Base-by-base conservation (phyloP, 805 yeast genomes). In the Myxozyma geophila region DNA sequence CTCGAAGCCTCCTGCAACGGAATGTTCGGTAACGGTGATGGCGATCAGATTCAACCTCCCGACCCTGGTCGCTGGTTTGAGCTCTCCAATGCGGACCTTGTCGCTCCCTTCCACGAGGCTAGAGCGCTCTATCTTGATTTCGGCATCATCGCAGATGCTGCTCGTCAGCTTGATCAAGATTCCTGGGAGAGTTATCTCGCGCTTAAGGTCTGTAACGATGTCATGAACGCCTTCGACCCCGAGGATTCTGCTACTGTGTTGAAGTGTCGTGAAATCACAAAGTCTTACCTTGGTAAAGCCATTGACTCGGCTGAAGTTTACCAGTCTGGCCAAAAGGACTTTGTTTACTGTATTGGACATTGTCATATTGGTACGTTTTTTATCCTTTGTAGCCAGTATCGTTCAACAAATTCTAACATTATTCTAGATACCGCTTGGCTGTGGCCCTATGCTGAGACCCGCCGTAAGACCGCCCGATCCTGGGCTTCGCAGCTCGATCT, bases 401-500 rank as follows among this genome's bases (percentile, higher is more conserved):
- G 12, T 48, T 28, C 46, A 47, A 19, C 7, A 21, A 1, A 7
- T 9, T 7, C 53, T 56, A n/a, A 54, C 47, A 15, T 43, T n/a
- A n/a, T 8, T 2, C 10, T 46, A 62, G 99, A 93, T 73, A 93
- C 98, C 17, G 98, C 98, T 15, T 93, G 99, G 99, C 81, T 92
- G 63, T 93, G 99, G 99, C 98, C 98, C n/a, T 93, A 88, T 80
- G 98, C 96, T 1, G 98, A 95, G 74, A 91, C 98, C 1, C 87
- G 89, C 70, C 84, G 98, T 58, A 93, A 93, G 74, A 85, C 93
- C 60, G 97, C 92, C 1, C 83, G 99, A 68, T 90, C 97, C 6
- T 93, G 98, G 98, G 87, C 97, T 0, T 85, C 97, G 9, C 99
- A 93, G 78, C 79, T 93, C 57, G 87, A 90, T 59, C 76, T 95